A percentile compares a stretch with the other conserved stretches of the same genome.
Conservation (phyloP, 805 yeast genomes). For the Starmerella scarabaei region DNA sequence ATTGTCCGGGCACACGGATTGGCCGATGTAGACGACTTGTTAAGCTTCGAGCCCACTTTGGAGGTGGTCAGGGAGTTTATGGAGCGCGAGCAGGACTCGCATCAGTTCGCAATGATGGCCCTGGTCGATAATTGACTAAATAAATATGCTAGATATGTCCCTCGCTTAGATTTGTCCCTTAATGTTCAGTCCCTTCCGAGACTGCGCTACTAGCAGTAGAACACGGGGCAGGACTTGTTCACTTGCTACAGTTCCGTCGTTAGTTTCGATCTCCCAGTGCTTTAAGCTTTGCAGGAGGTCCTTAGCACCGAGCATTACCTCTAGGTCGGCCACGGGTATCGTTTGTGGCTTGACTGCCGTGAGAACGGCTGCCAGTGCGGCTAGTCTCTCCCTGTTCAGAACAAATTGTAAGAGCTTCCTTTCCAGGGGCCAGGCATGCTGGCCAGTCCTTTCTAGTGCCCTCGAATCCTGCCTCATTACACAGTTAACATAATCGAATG, state of each 20-base stretch:
- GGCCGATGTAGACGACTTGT: conserved; percentile 31
- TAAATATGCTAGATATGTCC: too few species aligned
- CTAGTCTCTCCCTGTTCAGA: conserved; percentile 3
- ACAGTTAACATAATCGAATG: conserved; percentile 2
- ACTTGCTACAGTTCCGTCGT: neutral
- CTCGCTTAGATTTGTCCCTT: conserved; percentile 56
- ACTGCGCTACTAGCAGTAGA: conserved; percentile 12
- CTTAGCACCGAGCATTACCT: conserved; percentile 5
- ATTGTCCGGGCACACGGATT: conserved; percentile 32
- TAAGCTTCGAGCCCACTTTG: conserved; percentile 32
- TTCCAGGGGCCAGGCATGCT: conserved; percentile 8
- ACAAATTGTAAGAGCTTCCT: conserved; percentile 3
- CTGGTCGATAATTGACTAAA: conserved; percentile 16
- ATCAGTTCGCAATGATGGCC: conserved; percentile 65
- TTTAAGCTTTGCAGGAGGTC: too few species aligned
- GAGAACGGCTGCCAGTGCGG: conserved; percentile 5
- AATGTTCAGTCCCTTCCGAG: conserved; percentile 61
- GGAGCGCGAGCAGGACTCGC: conserved; percentile 29
- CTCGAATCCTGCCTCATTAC: neutral
- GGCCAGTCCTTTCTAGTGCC: neutral
- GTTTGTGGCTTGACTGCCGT: conserved; percentile 7
- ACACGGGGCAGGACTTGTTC: conserved; percentile 5
- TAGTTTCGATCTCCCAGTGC: conserved; percentile 1
- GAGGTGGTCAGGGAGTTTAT: conserved; percentile 55
- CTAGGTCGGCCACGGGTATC: conserved; percentile 3